phyloP scores from a whole-genome alignment of 176 grass and related monocot species.

The Hordeum marinum region DNA sequence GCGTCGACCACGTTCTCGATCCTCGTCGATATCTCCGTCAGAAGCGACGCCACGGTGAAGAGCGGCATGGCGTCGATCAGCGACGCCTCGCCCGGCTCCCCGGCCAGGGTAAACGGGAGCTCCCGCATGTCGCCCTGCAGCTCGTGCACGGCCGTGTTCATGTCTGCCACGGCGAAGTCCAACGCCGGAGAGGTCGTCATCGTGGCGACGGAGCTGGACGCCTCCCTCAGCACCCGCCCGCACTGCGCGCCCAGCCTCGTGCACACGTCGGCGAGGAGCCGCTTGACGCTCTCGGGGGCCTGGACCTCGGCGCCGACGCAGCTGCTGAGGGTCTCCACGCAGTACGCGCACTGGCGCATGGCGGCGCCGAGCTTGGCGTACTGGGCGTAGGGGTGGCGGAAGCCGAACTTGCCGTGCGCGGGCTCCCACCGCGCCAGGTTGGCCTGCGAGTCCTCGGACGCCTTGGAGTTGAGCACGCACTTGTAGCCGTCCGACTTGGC shows the following conservation, averaged over 20 bases:
- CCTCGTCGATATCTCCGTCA: constrained; percentile 63
- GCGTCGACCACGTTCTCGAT: constrained; percentile 56
- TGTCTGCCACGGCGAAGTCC: constrained; percentile 54
- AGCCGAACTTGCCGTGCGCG: constrained; percentile 61
- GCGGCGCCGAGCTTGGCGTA: constrained; percentile 70
- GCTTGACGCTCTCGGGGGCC: constrained; percentile 42
- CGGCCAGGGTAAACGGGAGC: constrained; percentile 43
- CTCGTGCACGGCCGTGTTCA: constrained; percentile 71
- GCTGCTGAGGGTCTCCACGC: constrained; percentile 64
- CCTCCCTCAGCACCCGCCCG: constrained; percentile 52
- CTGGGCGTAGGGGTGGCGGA: constrained; percentile 77
- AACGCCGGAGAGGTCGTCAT: constrained; percentile 42
- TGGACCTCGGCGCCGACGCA: constrained; percentile 55
- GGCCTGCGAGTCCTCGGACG: constrained; percentile 79
- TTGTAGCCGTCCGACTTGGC: constrained; percentile 57
- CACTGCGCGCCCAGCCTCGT: constrained; percentile 42
- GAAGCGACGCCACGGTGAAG: constrained; percentile 54
- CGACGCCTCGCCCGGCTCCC: constrained; percentile 1
- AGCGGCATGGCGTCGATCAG: constrained; percentile 55
- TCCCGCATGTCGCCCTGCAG: constrained; percentile 55
- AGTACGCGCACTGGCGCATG: constrained; percentile 86
- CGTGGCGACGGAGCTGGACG: constrained; percentile 47
- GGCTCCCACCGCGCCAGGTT: constrained; percentile 96
- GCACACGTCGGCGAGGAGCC: constrained; percentile 48
- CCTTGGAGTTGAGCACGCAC: constrained; percentile 88